These are phyloP conservation scores for Amaranthus palmeri DNA, from an alignment of 148 eudicot species.

Conservation along the genomic window DNA sequence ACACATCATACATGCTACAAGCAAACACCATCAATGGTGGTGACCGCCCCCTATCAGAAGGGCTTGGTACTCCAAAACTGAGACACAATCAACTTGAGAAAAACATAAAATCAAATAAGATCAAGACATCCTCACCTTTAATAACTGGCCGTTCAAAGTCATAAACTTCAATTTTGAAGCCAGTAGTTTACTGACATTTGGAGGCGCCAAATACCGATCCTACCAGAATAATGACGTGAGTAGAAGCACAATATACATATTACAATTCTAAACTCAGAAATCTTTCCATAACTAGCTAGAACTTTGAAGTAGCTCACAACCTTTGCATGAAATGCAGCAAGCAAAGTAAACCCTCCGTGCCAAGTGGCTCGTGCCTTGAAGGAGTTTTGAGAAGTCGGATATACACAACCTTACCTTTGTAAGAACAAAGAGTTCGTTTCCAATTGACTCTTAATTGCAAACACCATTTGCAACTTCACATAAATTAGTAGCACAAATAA, in stretches of 20 bases:
- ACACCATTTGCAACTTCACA: too few relatives aligned
- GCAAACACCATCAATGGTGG: neutral
- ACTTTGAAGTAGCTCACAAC: neutral
- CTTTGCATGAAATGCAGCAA: neutral
- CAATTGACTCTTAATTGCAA: too few relatives aligned
- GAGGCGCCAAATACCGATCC: constrained; percentile 70
- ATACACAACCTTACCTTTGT: too few relatives aligned
- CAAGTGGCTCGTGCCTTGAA: too few relatives aligned
- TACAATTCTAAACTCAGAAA: neutral
- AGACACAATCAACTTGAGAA: neutral
- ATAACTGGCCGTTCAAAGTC: constrained; percentile 51
- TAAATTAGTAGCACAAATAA: too few relatives aligned
- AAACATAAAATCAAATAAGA: neutral
- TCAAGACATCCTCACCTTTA: constrained; percentile 51
- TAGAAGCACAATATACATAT: neutral
- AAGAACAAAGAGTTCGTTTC: too few relatives aligned
- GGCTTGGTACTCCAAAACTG: neutral
- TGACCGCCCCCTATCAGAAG: neutral
- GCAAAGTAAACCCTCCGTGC: neutral
- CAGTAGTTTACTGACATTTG: constrained; percentile 55
- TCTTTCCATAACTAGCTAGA: neutral
- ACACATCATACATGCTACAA: neutral
- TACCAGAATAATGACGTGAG: constrained; percentile 27
- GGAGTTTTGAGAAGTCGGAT: too few relatives aligned
- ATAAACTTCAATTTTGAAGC: constrained; percentile 51